Evolutionary conservation across 306 rosid species (phyloP).

Genomic region (Prunus kanzakura): DNA sequence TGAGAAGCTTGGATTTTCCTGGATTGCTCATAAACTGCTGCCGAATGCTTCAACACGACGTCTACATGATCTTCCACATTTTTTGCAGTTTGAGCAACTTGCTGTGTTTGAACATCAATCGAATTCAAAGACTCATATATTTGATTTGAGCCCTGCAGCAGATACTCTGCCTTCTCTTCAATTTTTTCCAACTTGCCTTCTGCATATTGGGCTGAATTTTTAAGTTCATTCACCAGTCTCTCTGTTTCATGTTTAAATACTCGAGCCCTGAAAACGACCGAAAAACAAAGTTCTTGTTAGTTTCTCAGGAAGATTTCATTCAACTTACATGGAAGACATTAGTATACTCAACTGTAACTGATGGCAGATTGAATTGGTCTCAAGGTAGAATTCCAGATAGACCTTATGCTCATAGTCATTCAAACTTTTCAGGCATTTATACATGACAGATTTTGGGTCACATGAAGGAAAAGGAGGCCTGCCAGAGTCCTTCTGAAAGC

Average conservation of each 20-base stretch:
- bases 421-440: constrained; percentile 39
- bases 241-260: constrained; percentile 69
- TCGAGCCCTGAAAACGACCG: constrained; percentile 35
- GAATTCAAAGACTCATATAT: constrained; percentile 47
- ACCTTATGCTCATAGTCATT: constrained; percentile 61
- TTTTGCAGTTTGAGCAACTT: constrained; percentile 44
- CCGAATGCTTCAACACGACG: constrained; percentile 46
- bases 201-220: constrained; percentile 56
- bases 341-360: constrained; percentile 69
- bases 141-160: constrained; percentile 47
- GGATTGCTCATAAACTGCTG: constrained; percentile 59
- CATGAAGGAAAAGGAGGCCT: constrained; percentile 63
- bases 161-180: constrained; percentile 44
- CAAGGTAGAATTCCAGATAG: constrained; percentile 84
- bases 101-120: constrained; percentile 40
- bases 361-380: constrained; percentile 75
- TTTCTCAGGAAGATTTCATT: not conserved
- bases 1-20: constrained; percentile 57
- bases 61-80: constrained; percentile 52
- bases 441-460: constrained; percentile 44
- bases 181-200: constrained; percentile 63
- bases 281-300: not conserved
- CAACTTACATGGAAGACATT: not conserved
- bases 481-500: constrained; percentile 82
- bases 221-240: constrained; percentile 78